Base-by-base conservation (phyloP, 2,329 filamentous ascomycete genomes). In the Fusarium sublunatum region DNA sequence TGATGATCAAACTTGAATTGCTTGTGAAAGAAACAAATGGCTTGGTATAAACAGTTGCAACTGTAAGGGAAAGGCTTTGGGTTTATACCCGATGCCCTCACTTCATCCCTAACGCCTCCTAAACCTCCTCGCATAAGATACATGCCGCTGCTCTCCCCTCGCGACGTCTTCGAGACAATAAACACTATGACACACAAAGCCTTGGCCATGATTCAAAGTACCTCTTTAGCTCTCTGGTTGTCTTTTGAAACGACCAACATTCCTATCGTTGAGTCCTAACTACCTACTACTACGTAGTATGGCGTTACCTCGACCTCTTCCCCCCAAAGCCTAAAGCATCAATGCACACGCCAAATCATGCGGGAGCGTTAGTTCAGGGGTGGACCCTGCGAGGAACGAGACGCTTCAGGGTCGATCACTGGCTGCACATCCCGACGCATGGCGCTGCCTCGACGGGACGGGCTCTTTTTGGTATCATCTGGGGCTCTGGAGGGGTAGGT, bases 341-440 rank as follows among this genome's bases (percentile, higher is more conserved):
- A 49, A 61, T 39, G 56, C 62, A 42, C 45, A 64, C 46, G 45
- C 55, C 58, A 49, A 51, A 35, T 45, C 35, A 48, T 38, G 55
- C 44, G 39, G 39, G 19, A 28, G 48, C 19, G 29, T 60, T 39
- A 60, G 26, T 32, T 38, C 62, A 50, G 51, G 62, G 62, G 62
- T 62, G 49, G 48, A 49, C 62, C 62, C 62, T 65, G 49, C 42
- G 41, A 48, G 26, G 46, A 44, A 52, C 52, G 34, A 48, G 62
- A 58, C 47, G 36, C 38, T 47, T 44, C 31, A 45, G 34, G 38
- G 52, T 31, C 43, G 53, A 62, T 53, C 58, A 60, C 53, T 58
- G 43, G 61, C 42, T 61, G 61, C 36, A 45, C 48, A 61, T 57
- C 56, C 56, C 61, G 51, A 47, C 32, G 45, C 61, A 63, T 55